Percentiles rank a stretch among this genome's conserved stretches.
phyloP scores from a whole-genome alignment of 1,284 basidiomycete species.

The Cryptococcus jaspeensis region DNA sequence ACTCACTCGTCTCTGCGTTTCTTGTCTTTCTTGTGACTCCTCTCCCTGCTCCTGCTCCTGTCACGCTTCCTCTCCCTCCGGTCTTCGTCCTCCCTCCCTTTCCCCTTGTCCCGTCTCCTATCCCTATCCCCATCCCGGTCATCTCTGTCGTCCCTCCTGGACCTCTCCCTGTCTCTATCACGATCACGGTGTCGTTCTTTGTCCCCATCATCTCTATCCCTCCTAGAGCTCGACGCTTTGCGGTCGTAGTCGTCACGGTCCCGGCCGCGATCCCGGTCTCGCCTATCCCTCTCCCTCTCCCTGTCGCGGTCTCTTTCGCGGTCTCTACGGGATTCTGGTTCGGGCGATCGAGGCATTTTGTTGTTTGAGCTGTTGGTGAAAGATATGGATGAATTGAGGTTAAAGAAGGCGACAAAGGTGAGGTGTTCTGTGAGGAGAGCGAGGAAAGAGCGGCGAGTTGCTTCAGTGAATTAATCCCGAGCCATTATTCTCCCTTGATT shows the following conservation, averaged over 20 bases:
- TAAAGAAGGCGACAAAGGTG: too few species aligned
- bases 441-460: too few species aligned
- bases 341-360: background rate
- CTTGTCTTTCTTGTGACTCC: slow-evolving; percentile 42
- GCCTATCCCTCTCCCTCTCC: slow-evolving; percentile 6
- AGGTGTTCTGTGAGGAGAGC: too few species aligned
- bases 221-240: slow-evolving; percentile 7
- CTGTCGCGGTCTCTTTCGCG: slow-evolving; percentile 13
- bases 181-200: slow-evolving; percentile 14
- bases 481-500: too few species aligned
- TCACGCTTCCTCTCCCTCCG: slow-evolving; percentile 28
- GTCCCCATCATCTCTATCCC: slow-evolving; percentile 13
- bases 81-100: slow-evolving; percentile 18
- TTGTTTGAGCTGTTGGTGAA: too few species aligned
- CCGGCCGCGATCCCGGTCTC: slow-evolving; percentile 12
- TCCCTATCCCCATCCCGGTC: slow-evolving; percentile 25
- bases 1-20: slow-evolving; percentile 25
- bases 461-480: too few species aligned
- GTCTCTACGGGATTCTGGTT: background rate
- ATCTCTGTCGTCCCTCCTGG: slow-evolving; percentile 23
- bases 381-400: too few species aligned
- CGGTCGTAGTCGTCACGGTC: slow-evolving; percentile 12
- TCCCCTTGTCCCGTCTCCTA: slow-evolving; percentile 14
- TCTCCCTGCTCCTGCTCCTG: slow-evolving; percentile 27
- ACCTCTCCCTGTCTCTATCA: slow-evolving; percentile 22